Base-by-base conservation (phyloP, 352 stramenopile genomes). In the Phytophthora tentaculata region DNA sequence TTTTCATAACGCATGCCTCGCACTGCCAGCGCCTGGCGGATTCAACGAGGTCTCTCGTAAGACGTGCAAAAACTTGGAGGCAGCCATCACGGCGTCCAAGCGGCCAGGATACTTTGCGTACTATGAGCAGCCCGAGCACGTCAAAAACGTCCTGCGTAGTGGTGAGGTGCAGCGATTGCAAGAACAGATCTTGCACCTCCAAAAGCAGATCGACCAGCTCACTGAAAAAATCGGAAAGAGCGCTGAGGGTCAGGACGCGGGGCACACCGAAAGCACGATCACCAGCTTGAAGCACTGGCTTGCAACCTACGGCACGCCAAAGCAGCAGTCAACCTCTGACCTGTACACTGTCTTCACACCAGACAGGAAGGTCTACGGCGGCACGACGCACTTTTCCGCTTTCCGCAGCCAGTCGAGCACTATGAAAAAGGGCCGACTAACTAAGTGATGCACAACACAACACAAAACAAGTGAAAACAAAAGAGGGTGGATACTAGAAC, bases 41-140 rank as follows among this genome's bases (percentile, higher is more conserved):
- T 87, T 94, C 67, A 94, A 92, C 44, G 86, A 94, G 41, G 62
- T 69, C 19, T 91, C 83, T 43, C 84, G 77, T 28, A 92, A 91
- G 69, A 91, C 84, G 24, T 82, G 81, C 67, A 94, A 94, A 76
- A 92, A 94, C 71, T 69, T 94, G 35, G 83, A 94, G 49, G 86
- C 79, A 7, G 86, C 84, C 20, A 90, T 94, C 67, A 84, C 81
- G 10, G 81, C 83, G 1, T 92, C 83, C 59, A 91, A 92, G 64
- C 80, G 69, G 1, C 86, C 86, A 2, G 86, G 84, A 13, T 92
- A 91, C 57, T 92, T 94, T 53, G 47, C 58, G 4, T 92, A 94
- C 67, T 91, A 87, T 29, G 83, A 94, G 57, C 63, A 80, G 13
- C 84, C 84, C 0, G 84, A 92, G 14, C 69, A 91, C 16, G 59